These are phyloP conservation scores for Phytopythium vexans DNA, from an alignment of 352 stramenopile genomes.

Conservation along the genomic window DNA sequence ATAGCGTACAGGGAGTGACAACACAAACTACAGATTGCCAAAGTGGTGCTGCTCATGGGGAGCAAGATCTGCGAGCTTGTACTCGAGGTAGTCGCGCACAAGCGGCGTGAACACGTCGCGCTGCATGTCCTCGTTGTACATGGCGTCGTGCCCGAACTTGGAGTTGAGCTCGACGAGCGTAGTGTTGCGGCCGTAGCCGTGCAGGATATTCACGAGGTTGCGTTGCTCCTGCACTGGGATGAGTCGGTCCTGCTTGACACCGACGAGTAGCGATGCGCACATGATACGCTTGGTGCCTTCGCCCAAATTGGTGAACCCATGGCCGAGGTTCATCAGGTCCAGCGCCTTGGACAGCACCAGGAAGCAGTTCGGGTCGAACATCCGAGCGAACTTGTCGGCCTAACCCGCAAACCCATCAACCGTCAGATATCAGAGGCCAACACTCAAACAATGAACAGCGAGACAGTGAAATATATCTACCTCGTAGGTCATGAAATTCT, in stretches of 20 bases:
- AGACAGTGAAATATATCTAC: constrained; percentile 1
- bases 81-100: constrained; percentile 68
- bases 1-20: background rate
- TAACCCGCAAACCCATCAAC: no score
- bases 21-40: constrained; percentile 50
- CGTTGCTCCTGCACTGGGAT: constrained; percentile 80
- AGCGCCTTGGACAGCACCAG: constrained; percentile 87
- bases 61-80: constrained; percentile 43
- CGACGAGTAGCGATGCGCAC: constrained; percentile 65
- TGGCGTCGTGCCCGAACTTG: constrained; percentile 86
- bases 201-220: constrained; percentile 74
- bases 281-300: constrained; percentile 70
- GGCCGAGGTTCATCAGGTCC: constrained; percentile 80
- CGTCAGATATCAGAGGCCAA: no score
- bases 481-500: constrained; percentile 90
- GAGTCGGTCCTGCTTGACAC: constrained; percentile 81
- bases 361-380: constrained; percentile 89
- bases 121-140: constrained; percentile 84
- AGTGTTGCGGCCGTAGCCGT: constrained; percentile 66
- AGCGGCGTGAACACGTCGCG: constrained; percentile 70
- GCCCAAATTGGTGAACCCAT: constrained; percentile 62
- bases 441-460: no score
- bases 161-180: constrained; percentile 75
- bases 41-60: constrained; percentile 72
- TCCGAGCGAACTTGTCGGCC: constrained; percentile 78